Evolutionary conservation across 371 early-diverging fungal genomes (phyloP), one percentile per base, ranked within the genome.

Genomic region (Nematocida displodere): DNA sequence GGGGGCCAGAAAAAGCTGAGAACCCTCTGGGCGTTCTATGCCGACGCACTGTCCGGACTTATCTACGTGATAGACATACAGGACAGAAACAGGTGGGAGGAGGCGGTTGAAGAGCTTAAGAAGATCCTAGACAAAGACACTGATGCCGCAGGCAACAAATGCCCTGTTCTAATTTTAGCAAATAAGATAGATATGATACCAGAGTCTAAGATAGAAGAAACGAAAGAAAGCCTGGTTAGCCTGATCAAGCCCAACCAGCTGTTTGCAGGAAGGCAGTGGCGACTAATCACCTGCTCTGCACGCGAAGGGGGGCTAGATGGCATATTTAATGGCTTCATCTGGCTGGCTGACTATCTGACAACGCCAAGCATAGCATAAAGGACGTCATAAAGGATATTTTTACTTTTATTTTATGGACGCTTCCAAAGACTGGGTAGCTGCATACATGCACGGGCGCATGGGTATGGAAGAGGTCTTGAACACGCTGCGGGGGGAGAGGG

Each of bases 11-110:
- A 80, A 15, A 79, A 76, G 29, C 85, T 86, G 46, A 67, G 85
- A 36, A 66, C 71, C 29, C 77, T 85, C 22, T 86, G 86, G 86
- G 46, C 64, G 13, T 78, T 81, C 29, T 86, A 86, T 66, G 65
- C 82, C 17, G 77, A 83, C 28, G 78, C 47, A 15, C 64, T 80
- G n/a, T 75, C 68, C 37, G 86, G 85, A 28, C 89, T 94, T 66
- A 91, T 94, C 78, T 94, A 90, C 82, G 92, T 94, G 31, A 90
- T 94, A 53, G 95, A 94, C 82, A 88, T 89, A 81, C 90, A 89
- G 80, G 93, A 94, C 85, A 88, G 87, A 65, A 90, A 91, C 52
- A 90, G 93, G 85, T 88, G 91, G 82, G 83, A 78, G 68, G 89
- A 91, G 79, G 91, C 95, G 39, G 89, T 88, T 64, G 89, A 91